Evolutionary conservation across 1,284 basidiomycete species (phyloP).

Genomic region (Cutaneotrichosporon cyanovorans): DNA sequence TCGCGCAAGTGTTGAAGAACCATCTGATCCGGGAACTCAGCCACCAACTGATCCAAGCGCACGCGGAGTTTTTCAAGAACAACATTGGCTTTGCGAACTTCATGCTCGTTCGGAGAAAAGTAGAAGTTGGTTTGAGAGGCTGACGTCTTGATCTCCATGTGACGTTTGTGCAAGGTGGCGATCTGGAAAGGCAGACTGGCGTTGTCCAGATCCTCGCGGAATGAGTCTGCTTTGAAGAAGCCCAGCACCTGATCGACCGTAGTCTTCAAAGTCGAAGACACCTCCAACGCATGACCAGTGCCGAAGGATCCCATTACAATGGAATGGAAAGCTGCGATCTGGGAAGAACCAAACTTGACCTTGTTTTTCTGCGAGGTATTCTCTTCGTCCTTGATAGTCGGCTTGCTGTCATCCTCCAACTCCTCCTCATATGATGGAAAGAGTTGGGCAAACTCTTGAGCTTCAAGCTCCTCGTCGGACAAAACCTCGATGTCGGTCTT

Average conservation of each 20-base stretch:
- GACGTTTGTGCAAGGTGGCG: constrained; percentile 23
- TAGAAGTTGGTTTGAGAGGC: constrained; percentile 65
- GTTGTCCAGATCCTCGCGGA: constrained; percentile 29
- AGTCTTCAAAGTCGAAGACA: constrained; percentile 14
- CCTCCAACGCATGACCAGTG: neutral
- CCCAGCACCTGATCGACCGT: constrained; percentile 22
- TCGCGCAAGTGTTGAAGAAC: constrained; percentile 76
- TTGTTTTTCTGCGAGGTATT: constrained; percentile 3
- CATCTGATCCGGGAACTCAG: constrained; percentile 96
- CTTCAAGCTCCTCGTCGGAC: constrained; percentile 68
- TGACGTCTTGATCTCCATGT: constrained; percentile 43
- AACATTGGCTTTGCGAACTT: constrained; percentile 57
- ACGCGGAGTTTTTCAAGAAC: constrained; percentile 53
- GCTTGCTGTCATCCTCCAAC: constrained; percentile 55
- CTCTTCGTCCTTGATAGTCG: constrained; percentile 11
- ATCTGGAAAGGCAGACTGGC: constrained; percentile 33
- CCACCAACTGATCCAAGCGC: constrained; percentile 56
- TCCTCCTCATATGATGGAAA: constrained; percentile 76
- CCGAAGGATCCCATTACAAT: constrained; percentile 22
- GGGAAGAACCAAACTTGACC: constrained; percentile 19
- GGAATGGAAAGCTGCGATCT: constrained; percentile 28
- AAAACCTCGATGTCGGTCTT: constrained; percentile 55
- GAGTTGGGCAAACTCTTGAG: constrained; percentile 67
- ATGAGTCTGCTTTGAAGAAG: constrained; percentile 18
- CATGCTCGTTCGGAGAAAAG: constrained; percentile 60